Evolutionary conservation across 2,329 filamentous ascomycete species (phyloP), one percentile per base, ranked within the genome.

Genomic region (Pyrenophora seminiperda): DNA sequence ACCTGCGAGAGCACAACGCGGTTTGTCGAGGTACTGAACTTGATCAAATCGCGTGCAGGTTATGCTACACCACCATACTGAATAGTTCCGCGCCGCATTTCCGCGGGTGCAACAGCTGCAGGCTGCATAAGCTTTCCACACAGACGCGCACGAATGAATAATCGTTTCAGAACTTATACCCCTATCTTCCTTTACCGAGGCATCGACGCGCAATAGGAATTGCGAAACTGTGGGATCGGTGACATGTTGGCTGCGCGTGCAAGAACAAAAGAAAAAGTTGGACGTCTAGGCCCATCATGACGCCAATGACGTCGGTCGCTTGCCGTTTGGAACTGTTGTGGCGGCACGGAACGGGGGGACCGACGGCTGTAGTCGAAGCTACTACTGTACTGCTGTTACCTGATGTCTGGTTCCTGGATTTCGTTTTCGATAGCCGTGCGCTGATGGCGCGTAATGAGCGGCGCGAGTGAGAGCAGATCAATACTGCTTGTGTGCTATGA

Each of bases 221-320:
- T 27, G 24, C 24, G 24, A 27, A 27, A 27, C 7, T 27, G 4
- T 2, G 13, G 24, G 7, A 27, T 27, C 24, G 7, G 24, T 27
- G 9, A 3, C 24, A 27, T 27, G 9, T 27, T 27, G 24, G 24
- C 24, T 27, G 24, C 24, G 24, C 9, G 10, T 11, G 10, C 7
- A 19, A 34, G 27, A 41, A 37, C 42, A 20, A 43, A 43, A 36
- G 1, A 47, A 37, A 38, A 50, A 33, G 36, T 48, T 30, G 34
- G 40, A 39, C 19, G 33, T 41, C 31, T 52, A 48, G 47, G 30
- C 50, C 48, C 45, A 50, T 59, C 50, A 59, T 54, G 56, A 45
- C 29, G 53, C 37, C 17, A 22, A 54, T 61, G 58, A 61, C 50
- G 50, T 59, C 56, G 59, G 49, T 47, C 43, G 51, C 39, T 41